phyloP scores from a whole-genome alignment of 345 rosid genomes.

The Acer saccharum region DNA sequence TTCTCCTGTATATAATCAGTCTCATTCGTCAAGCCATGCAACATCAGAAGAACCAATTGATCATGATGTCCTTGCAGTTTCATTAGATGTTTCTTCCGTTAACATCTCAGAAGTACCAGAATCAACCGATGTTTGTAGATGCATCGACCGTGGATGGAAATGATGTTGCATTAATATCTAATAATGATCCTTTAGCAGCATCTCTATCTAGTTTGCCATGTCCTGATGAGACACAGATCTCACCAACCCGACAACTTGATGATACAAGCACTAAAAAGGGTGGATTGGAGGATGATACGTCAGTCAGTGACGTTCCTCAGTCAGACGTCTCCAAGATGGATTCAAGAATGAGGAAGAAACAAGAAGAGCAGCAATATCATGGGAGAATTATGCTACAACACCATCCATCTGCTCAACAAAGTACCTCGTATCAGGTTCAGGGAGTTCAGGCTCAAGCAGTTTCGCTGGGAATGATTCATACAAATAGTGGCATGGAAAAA shows the following conservation, averaged over 20 bases:
- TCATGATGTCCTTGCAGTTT: slow-evolving; percentile 45
- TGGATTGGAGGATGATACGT: slow-evolving; percentile 41
- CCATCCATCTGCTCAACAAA: slow-evolving; percentile 45
- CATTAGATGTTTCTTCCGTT: slow-evolving; percentile 54
- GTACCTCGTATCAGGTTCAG: slow-evolving; percentile 41
- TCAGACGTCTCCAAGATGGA: slow-evolving; percentile 42
- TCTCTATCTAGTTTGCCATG: slow-evolving; percentile 38
- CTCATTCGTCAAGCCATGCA: slow-evolving; percentile 65
- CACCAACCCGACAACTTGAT: slow-evolving; percentile 38
- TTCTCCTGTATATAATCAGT: slow-evolving; percentile 73
- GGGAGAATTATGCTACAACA: slow-evolving; percentile 50
- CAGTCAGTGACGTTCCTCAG: slow-evolving; percentile 36
- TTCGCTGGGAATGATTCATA: slow-evolving; percentile 50
- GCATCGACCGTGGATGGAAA: slow-evolving; percentile 37
- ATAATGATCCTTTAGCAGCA: slow-evolving; percentile 38
- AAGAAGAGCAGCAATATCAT: slow-evolving; percentile 60
- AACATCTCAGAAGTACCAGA: slow-evolving; percentile 49
- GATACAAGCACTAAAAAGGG: slow-evolving; percentile 35
- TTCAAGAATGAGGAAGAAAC: slow-evolving; percentile 45
- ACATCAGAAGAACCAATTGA: slow-evolving; percentile 53
- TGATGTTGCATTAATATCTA: slow-evolving; percentile 46
- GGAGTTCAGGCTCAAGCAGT: slow-evolving; percentile 38
- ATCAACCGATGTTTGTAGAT: slow-evolving; percentile 44
- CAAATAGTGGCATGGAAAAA: slow-evolving; percentile 35
- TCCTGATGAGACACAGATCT: slow-evolving; percentile 32